phyloP scores from a whole-genome alignment of 2,329 filamentous ascomycete genomes.

The Cadophora sp. region DNA sequence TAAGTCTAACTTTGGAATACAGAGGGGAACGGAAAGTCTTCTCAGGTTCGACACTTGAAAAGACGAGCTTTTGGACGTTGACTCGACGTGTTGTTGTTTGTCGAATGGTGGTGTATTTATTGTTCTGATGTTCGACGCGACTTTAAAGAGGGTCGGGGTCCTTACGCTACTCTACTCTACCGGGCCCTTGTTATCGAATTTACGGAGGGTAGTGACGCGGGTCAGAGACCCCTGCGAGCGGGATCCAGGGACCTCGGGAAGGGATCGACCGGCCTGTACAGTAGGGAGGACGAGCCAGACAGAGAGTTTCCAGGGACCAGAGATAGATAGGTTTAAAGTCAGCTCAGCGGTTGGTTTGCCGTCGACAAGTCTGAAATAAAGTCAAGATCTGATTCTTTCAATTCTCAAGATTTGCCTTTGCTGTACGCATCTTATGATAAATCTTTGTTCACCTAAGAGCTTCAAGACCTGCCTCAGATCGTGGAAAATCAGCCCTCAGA shows the following conservation, averaged over 20 bases:
- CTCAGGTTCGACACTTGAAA: neutral
- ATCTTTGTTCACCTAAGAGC: too few species aligned
- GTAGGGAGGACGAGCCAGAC: neutral
- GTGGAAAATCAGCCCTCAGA: too few species aligned
- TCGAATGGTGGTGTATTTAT: neutral
- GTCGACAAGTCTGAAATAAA: neutral
- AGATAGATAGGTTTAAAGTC: neutral
- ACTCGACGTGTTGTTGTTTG: neutral
- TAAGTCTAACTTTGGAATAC: neutral
- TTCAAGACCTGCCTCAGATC: too few species aligned
- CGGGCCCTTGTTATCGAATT: conserved; percentile 7
- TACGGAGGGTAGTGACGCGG: neutral
- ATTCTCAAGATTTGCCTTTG: too few species aligned
- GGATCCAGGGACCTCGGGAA: neutral
- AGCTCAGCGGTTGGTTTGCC: neutral
- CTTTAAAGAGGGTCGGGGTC: neutral
- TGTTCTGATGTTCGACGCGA: neutral
- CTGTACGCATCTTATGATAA: too few species aligned
- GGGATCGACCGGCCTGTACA: neutral
- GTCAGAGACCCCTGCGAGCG: neutral
- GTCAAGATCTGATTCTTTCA: too few species aligned
- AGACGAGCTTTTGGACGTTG: neutral
- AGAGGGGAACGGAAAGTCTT: neutral
- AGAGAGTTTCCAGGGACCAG: conserved; percentile 2
- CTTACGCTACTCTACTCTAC: neutral